Percentiles rank a stretch among this genome's conserved stretches.
phyloP scores from a whole-genome alignment of 495 filamentous ascomycete genomes.

The Hypoxylon lienhwacheense region DNA sequence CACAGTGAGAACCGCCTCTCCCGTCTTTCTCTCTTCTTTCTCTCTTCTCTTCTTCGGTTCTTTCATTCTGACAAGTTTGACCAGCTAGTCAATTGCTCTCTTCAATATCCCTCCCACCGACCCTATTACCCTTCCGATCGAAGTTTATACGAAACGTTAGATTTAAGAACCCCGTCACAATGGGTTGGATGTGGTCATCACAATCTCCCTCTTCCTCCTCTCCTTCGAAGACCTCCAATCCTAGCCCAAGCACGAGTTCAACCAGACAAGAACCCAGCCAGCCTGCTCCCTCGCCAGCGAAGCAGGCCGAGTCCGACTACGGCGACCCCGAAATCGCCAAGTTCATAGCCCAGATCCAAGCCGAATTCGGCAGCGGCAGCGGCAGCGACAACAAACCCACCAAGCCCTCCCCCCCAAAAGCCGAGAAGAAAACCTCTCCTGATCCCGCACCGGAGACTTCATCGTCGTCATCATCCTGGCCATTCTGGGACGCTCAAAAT shows the following conservation, averaged over 20 bases:
- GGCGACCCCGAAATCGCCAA: conserved; percentile 48
- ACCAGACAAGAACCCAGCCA: conserved; percentile 15
- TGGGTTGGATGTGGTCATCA: conserved; percentile 58
- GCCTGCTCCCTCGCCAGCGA: conserved; percentile 17
- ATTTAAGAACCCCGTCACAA: conserved; percentile 30
- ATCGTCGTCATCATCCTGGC: neutral
- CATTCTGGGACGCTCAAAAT: conserved; percentile 6
- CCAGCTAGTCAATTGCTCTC: neutral
- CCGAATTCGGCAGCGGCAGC: conserved; percentile 31
- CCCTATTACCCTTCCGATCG: neutral
- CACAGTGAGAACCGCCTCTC: neutral
- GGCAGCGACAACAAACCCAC: conserved; percentile 13
- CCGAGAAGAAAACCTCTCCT: conserved; percentile 2
- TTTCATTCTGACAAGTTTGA: conserved; percentile 5
- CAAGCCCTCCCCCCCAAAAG: conserved; percentile 3
- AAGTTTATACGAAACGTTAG: conserved; percentile 6
- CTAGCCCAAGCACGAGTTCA: neutral
- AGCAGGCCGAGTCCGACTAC: conserved; percentile 24
- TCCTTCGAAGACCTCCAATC: conserved; percentile 17
- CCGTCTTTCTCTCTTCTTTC: neutral
- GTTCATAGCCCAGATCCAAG: conserved; percentile 45
- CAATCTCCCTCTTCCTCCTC: conserved; percentile 29
- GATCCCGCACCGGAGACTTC: conserved; percentile 14
- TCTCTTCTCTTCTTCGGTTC: neutral
- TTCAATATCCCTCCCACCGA: neutral